Evolutionary conservation across 371 early-diverging fungal genomes (phyloP).

Genomic region (Mortierella sp.): DNA sequence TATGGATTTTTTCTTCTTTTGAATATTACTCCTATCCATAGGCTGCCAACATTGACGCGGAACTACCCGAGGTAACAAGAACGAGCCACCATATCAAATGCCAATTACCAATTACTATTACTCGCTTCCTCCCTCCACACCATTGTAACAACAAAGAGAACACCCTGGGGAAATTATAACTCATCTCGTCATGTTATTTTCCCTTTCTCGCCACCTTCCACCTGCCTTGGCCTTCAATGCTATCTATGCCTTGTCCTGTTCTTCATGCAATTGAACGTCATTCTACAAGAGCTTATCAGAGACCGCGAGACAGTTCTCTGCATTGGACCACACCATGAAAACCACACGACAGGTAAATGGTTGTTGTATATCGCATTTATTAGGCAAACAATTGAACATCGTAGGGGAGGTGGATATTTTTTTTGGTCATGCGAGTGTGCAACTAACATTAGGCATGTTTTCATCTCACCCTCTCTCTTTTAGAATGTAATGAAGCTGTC

Average conservation of each 20-base stretch:
- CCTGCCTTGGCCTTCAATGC: background rate
- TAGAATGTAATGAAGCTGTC: slow-evolving; percentile 40
- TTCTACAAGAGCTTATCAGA: slow-evolving; percentile 30
- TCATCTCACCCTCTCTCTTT: background rate
- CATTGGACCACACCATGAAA: slow-evolving; percentile 35
- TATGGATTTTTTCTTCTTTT: background rate
- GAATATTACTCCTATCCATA: background rate
- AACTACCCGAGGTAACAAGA: slow-evolving; percentile 35
- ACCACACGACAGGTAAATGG: slow-evolving; percentile 40
- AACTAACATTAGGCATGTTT: background rate
- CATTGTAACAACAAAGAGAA: background rate
- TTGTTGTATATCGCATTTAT: background rate
- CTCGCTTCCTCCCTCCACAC: background rate
- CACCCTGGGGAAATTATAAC: background rate
- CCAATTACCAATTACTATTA: background rate
- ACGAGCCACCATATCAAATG: too few relatives aligned
- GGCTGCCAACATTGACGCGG: slow-evolving; percentile 31
- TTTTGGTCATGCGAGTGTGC: background rate
- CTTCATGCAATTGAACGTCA: background rate
- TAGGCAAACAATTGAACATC: too few relatives aligned
- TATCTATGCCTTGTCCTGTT: background rate
- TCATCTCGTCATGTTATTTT: background rate
- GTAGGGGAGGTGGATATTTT: too few relatives aligned
- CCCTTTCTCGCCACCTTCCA: background rate
- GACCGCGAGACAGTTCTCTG: slow-evolving; percentile 40